A percentile compares a stretch with the other conserved stretches of the same genome.
These are phyloP conservation scores for Daldinia caldariorum DNA, from an alignment of 495 filamentous ascomycete species.

Conservation along the genomic window DNA sequence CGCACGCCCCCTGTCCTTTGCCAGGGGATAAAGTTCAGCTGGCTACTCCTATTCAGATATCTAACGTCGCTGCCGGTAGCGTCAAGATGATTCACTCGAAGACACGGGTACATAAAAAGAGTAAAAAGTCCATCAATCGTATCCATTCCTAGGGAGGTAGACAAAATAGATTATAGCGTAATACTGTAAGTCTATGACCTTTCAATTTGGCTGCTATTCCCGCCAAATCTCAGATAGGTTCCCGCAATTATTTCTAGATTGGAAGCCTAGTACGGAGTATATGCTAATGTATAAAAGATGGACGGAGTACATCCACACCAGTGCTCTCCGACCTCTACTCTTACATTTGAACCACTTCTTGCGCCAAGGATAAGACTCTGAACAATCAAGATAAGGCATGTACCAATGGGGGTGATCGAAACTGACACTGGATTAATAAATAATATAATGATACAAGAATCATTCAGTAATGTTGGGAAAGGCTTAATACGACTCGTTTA, in stretches of 20 bases:
- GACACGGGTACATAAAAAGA: constrained; percentile 4
- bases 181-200: constrained; percentile 4
- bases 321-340: background rate
- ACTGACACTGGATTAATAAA: background rate
- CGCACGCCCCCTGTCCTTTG: constrained; percentile 2
- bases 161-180: background rate
- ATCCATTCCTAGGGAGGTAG: background rate
- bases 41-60: constrained; percentile 33
- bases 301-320: background rate
- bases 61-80: constrained; percentile 27
- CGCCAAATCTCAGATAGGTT: background rate
- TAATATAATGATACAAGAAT: background rate
- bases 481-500: background rate
- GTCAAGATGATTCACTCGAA: constrained; percentile 26
- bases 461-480: background rate
- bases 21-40: constrained; percentile 12
- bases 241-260: background rate
- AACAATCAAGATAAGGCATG: background rate
- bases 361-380: background rate
- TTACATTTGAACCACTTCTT: background rate
- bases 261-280: background rate
- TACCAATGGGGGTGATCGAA: no score
- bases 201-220: background rate
- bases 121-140: constrained; percentile 1
- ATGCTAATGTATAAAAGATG: background rate